phyloP scores from a whole-genome alignment of 768 basidiomycete genomes.

The Pleurotus ostreatus region DNA sequence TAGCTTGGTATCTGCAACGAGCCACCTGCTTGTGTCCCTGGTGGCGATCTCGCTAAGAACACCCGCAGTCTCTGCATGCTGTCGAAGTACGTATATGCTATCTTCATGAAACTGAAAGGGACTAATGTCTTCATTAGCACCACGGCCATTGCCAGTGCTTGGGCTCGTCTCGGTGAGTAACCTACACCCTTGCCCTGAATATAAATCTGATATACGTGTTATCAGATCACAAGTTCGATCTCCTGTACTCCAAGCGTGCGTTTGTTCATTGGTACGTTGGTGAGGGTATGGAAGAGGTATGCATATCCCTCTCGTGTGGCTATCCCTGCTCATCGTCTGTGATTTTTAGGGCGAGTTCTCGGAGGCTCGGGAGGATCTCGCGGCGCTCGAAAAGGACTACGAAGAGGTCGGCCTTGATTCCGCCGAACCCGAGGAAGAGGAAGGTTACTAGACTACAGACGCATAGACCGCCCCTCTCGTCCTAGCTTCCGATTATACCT shows the following conservation, averaged over 20 bases:
- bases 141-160: slow-evolving; percentile 90
- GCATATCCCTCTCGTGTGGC: slow-evolving; percentile 1
- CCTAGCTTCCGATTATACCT: too few relatives aligned
- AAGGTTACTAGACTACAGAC: slow-evolving; percentile 40
- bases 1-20: slow-evolving; percentile 97
- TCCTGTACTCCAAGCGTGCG: slow-evolving; percentile 95
- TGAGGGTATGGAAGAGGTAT: slow-evolving; percentile 96
- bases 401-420: slow-evolving; percentile 71
- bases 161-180: slow-evolving; percentile 71
- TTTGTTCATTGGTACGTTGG: slow-evolving; percentile 96
- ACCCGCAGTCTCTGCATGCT: slow-evolving; percentile 97
- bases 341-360: slow-evolving; percentile 83
- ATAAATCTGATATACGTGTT: slow-evolving; percentile 55
- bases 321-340: not conserved
- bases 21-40: slow-evolving; percentile 86
- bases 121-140: slow-evolving; percentile 45
- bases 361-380: slow-evolving; percentile 98
- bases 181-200: slow-evolving; percentile 13
- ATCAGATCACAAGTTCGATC: slow-evolving; percentile 94
- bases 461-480: too few relatives aligned
- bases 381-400: slow-evolving; percentile 97
- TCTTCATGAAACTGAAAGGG: not conserved
- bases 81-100: slow-evolving; percentile 57
- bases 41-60: slow-evolving; percentile 92
- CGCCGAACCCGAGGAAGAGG: slow-evolving; percentile 47